Conservation (phyloP, 106 monocot genomes). For the Posidonia australis region DNA sequence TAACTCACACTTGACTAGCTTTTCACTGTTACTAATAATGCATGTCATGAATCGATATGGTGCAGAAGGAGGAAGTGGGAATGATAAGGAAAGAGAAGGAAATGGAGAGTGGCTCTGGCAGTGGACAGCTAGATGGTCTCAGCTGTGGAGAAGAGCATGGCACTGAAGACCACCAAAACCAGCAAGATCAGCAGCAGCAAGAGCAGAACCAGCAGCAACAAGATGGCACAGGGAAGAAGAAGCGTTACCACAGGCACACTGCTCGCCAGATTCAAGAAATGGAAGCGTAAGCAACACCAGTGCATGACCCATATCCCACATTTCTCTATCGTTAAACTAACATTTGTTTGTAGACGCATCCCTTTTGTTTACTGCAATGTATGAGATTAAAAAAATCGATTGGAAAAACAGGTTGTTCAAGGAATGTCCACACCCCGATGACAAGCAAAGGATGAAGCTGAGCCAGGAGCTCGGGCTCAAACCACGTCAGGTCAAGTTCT, state of each 20-base stretch:
- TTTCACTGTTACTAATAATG: no score
- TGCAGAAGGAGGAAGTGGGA: conserved; percentile 69
- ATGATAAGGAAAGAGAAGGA: conserved; percentile 48
- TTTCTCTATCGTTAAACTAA: not conserved
- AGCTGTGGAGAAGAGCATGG: conserved; percentile 73
- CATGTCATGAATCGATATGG: no score
- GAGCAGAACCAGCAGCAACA: not conserved
- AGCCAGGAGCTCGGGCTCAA: conserved; percentile 96
- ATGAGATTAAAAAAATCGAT: not conserved
- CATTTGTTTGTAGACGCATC: not conserved
- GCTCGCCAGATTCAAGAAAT: conserved; percentile 91
- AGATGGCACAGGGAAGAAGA: conserved; percentile 48
- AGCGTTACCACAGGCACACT: conserved; percentile 96
- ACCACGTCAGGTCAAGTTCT: conserved; percentile 97
- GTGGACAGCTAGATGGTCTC: conserved; percentile 63
- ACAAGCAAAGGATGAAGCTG: conserved; percentile 86
- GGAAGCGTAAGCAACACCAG: conserved; percentile 54
- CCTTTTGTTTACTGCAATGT: not conserved
- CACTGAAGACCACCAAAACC: conserved; percentile 6
- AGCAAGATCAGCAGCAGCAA: conserved; percentile 12
- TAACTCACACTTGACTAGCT: not conserved
- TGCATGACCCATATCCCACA: not conserved
- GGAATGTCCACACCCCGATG: conserved; percentile 96
- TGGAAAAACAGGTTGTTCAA: conserved; percentile 72
- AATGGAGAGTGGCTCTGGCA: conserved; percentile 64